A percentile compares a stretch with the other conserved stretches of the same genome.
Conservation (phyloP, 2,329 filamentous ascomycete genomes). For the Didymella pinodella region DNA sequence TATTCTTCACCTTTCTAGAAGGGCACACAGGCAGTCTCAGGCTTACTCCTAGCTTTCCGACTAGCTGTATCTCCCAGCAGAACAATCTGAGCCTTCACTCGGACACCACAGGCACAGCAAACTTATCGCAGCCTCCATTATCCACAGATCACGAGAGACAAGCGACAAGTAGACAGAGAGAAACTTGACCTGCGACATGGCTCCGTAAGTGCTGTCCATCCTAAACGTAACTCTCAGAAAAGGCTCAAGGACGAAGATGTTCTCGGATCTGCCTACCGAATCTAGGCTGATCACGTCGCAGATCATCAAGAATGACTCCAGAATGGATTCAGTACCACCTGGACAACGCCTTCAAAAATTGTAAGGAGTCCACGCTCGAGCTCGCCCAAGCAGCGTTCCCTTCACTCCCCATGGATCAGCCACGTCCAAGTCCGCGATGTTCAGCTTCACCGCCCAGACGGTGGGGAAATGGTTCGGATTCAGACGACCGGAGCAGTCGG, state of each 20-base stretch:
- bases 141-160: no score
- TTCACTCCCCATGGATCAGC: neutral
- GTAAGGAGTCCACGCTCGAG: neutral
- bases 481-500: no score
- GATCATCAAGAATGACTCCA: neutral
- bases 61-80: neutral
- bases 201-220: neutral
- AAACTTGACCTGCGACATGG: neutral
- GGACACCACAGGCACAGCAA: neutral
- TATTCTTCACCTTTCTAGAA: neutral
- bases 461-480: no score
- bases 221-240: neutral
- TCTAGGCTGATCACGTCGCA: neutral
- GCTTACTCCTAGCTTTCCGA: neutral
- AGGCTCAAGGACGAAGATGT: neutral
- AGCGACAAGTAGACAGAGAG: no score
- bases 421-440: neutral
- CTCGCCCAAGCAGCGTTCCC: slow-evolving; percentile 5
- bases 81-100: neutral
- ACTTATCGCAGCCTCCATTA: no score
- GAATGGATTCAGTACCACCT: neutral
- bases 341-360: neutral
- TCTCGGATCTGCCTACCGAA: neutral
- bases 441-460: no score
- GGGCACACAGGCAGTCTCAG: neutral